Evolutionary conservation across 2,329 filamentous ascomycete species (phyloP), one percentile per base, ranked within the genome.

Genomic region (Sarocladium oryzae): DNA sequence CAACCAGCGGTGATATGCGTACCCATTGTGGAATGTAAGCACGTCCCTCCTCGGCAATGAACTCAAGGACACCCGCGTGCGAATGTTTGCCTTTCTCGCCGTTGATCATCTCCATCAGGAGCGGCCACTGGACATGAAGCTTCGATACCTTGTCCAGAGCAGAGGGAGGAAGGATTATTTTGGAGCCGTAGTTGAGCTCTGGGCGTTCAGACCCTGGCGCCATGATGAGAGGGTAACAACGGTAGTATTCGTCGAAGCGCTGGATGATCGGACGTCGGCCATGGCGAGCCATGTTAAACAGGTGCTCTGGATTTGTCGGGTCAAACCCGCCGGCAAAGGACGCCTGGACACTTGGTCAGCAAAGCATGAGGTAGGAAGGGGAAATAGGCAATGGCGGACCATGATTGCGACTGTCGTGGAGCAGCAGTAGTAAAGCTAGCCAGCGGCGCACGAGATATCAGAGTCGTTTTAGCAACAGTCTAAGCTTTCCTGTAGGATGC

Each of bases 201-300:
- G 88, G 86, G 58, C 93, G 82, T 62, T 96, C 91, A 33, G 89
- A 82, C 2, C 92, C 91, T 11, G 91, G 89, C 56, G 95, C 83
- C 91, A 99, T 97, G 61, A 86, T 84, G 61, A 96, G 81, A 38
- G 93, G 93, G 64, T 97, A 99, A 75, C 91, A 96, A 62, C 93
- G 86, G 72, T 96, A 97, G 74, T 96, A 97, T 70, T 99, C 93
- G 69, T 99, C 92, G 73, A 99, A 99, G 54, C 91, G 88, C 61
- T 89, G 87, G 50, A 74, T 59, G 70, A 76, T 61, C 66, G 75
- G 68, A 50, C 75, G 69, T 53, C 77, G 73, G 52, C 70, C 68
- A 51, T 63, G 61, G 53, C 66, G 68, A 33, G 72, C 72, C 69
- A 77, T 71, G 62, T 72, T 72, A 62, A 71, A 74, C 61, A 77